Conservation (phyloP, 73 alveolate species). For the Paramecium octaurelia region DNA sequence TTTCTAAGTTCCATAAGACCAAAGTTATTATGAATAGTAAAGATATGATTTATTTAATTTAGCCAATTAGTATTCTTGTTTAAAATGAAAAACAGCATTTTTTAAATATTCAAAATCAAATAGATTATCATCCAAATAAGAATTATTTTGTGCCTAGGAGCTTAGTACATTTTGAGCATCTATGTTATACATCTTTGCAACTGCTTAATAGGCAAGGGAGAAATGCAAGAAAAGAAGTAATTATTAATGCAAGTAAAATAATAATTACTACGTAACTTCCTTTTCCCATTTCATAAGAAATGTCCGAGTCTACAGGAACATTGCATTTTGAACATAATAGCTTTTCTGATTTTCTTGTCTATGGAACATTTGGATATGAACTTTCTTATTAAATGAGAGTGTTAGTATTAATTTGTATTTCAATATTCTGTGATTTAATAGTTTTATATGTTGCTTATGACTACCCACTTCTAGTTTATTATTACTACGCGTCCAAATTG, state of each 20-base stretch:
- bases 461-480: neutral
- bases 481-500: neutral
- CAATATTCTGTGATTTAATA: neutral
- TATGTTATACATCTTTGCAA: conserved; percentile 13
- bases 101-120: neutral
- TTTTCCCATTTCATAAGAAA: neutral
- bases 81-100: neutral
- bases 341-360: neutral
- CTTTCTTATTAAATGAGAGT: neutral
- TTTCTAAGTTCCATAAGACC: neutral
- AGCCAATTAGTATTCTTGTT: neutral
- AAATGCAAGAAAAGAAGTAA: neutral
- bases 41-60: neutral
- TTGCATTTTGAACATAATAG: neutral
- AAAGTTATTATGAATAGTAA: neutral
- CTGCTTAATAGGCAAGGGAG: neutral
- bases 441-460: neutral
- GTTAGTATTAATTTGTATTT: neutral
- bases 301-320: neutral
- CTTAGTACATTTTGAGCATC: neutral
- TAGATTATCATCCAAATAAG: neutral
- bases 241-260: neutral
- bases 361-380: neutral
- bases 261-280: neutral
- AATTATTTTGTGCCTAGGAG: neutral